Evolutionary conservation across 1,139 yeast genomes (phyloP).

Genomic region (Yamadazyma trypodendri): DNA sequence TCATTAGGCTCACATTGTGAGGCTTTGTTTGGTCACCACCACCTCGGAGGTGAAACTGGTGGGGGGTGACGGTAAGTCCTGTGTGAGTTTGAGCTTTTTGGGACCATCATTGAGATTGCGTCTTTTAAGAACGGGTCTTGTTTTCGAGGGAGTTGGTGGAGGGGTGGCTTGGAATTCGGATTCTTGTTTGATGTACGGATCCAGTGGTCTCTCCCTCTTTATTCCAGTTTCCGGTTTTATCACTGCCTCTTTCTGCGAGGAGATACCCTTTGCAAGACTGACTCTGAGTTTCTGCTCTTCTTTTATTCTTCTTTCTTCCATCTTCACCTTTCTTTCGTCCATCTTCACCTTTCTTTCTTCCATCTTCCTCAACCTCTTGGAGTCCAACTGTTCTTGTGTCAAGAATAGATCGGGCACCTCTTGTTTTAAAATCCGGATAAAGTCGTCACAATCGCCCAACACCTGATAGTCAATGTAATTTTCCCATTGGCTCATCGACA

Average conservation of each 20-base stretch:
- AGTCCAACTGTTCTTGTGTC: constrained; percentile 51
- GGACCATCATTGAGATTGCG: constrained; percentile 10
- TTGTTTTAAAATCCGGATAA: constrained; percentile 55
- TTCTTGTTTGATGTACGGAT: background rate
- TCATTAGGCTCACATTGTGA: constrained; percentile 1
- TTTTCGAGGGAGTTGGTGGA: constrained; percentile 22
- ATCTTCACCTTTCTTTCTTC: constrained; percentile 13
- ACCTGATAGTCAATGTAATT: constrained; percentile 69
- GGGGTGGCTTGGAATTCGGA: constrained; percentile 17
- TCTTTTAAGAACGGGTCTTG: constrained; percentile 21
- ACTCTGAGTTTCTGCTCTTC: constrained; percentile 7
- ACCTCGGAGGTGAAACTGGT: constrained; percentile 19
- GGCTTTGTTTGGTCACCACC: constrained; percentile 7
- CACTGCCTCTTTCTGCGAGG: constrained; percentile 1
- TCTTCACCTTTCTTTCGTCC: constrained; percentile 10
- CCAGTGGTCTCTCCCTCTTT: constrained; percentile 4
- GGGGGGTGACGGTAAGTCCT: constrained; percentile 22
- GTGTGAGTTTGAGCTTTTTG: constrained; percentile 10
- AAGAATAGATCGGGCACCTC: constrained; percentile 60
- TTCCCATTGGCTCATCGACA: constrained; percentile 52
- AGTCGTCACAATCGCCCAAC: constrained; percentile 76
- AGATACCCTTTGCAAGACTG: constrained; percentile 1
- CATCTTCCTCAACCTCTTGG: constrained; percentile 35
- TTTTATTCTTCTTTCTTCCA: constrained; percentile 12
- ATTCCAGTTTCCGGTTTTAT: background rate